phyloP scores from a whole-genome alignment of 2,329 filamentous ascomycete species.

The Stemphylium beticola region DNA sequence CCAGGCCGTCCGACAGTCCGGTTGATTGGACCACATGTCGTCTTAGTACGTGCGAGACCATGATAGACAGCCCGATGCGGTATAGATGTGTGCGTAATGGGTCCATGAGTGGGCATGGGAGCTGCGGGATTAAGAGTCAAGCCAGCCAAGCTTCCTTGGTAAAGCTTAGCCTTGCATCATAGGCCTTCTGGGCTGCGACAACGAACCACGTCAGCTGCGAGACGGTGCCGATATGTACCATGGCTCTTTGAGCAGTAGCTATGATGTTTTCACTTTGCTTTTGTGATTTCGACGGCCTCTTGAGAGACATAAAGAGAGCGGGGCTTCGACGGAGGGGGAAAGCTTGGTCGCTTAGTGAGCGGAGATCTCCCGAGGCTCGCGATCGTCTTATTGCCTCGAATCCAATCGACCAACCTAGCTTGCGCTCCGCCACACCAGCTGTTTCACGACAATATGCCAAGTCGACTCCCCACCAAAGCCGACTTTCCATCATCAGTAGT shows the following conservation, averaged over 20 bases:
- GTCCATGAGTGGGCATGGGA: constrained; percentile 10
- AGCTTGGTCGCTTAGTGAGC: constrained; percentile 27
- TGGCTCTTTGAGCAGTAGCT: neutral
- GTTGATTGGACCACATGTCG: constrained; percentile 14
- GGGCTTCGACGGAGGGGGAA: neutral
- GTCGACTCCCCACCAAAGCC: constrained; percentile 50
- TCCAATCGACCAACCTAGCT: constrained; percentile 11
- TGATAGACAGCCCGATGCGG: constrained; percentile 19
- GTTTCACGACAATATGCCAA: constrained; percentile 42
- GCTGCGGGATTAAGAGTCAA: constrained; percentile 6
- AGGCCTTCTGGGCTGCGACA: neutral
- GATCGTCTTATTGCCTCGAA: neutral
- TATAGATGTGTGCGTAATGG: constrained; percentile 37
- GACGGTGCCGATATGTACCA: neutral
- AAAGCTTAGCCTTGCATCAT: constrained; percentile 32
- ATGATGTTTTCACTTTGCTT: neutral
- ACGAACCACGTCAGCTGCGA: neutral
- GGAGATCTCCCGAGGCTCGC: constrained; percentile 22
- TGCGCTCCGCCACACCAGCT: constrained; percentile 23
- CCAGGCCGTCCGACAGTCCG: neutral
- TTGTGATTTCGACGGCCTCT: too few species aligned
- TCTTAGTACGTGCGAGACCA: constrained; percentile 13
- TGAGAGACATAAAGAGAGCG: neutral
- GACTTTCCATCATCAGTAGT: constrained; percentile 53
- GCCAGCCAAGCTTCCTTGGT: constrained; percentile 35